These are phyloP conservation scores for Fusarium napiforme DNA, from an alignment of 2,329 filamentous ascomycete species.

Conservation along the genomic window DNA sequence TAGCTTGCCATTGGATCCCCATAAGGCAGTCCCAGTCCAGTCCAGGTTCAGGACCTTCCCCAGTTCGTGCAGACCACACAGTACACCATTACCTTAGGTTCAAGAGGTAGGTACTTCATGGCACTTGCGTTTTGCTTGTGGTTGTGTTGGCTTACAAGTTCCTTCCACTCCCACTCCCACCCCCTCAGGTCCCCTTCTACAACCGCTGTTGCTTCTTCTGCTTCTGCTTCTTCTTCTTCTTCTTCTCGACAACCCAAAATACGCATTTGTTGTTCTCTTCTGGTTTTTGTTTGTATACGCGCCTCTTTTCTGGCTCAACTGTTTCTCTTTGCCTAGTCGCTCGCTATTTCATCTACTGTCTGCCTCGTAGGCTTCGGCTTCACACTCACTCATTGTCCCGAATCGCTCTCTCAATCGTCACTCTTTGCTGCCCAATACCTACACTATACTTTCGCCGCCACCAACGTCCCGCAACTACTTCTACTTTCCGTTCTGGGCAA, in stretches of 20 bases:
- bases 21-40: slow-evolving; percentile 14
- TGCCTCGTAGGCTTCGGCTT: slow-evolving; percentile 1
- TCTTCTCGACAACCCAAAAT: slow-evolving; percentile 6
- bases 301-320: slow-evolving; percentile 19
- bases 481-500: slow-evolving; percentile 36
- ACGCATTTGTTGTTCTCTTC: slow-evolving; percentile 15
- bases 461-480: slow-evolving; percentile 8
- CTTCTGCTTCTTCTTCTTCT: slow-evolving; percentile 7
- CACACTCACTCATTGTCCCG: slow-evolving; percentile 26
- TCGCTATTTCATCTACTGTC: slow-evolving; percentile 24
- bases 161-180: slow-evolving; percentile 14
- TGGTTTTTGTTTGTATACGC: slow-evolving; percentile 17
- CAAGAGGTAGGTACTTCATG: slow-evolving; percentile 14
- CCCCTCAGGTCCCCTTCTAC: slow-evolving; percentile 19
- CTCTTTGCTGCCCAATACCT: neutral
- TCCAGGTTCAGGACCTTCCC: slow-evolving; percentile 17
- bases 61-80: slow-evolving; percentile 22
- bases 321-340: slow-evolving; percentile 5
- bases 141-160: slow-evolving; percentile 36
- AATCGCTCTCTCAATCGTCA: slow-evolving; percentile 13
- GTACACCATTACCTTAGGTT: slow-evolving; percentile 9
- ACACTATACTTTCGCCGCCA: slow-evolving; percentile 11
- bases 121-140: slow-evolving; percentile 16
- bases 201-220: slow-evolving; percentile 8
- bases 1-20: slow-evolving; percentile 9